Evolutionary conservation across 129 eudicot species (phyloP).

Genomic region (Deinandra increscens): DNA sequence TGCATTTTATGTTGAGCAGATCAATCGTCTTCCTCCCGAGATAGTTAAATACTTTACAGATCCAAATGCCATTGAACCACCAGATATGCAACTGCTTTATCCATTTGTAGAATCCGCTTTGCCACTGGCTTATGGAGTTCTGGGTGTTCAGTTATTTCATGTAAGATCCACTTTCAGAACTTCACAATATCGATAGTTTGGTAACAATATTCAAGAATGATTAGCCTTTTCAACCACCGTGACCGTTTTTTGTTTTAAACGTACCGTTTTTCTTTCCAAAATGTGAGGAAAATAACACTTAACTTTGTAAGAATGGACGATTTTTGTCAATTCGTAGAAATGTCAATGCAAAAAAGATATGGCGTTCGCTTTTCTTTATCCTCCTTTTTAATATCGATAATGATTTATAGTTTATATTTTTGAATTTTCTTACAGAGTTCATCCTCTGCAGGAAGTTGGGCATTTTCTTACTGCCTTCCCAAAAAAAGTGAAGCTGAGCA

Average conservation of each 20-base stretch:
- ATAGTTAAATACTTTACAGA: constrained; percentile 94
- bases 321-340: background rate
- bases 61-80: constrained; percentile 93
- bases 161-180: constrained; percentile 37
- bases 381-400: background rate
- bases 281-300: background rate
- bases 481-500: constrained; percentile 83
- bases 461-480: constrained; percentile 93
- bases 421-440: constrained; percentile 2
- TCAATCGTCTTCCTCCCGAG: constrained; percentile 96
- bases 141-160: constrained; percentile 94
- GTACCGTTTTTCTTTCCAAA: background rate
- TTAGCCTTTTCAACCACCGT: background rate
- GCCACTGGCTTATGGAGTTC: constrained; percentile 94
- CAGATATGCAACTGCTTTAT: constrained; percentile 82
- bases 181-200: background rate
- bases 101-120: constrained; percentile 97
- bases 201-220: background rate
- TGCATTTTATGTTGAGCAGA: constrained; percentile 42
- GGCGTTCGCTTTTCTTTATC: background rate
- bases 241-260: background rate
- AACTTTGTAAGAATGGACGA: background rate
- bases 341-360: background rate
- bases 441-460: constrained; percentile 89
- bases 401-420: background rate